Evolutionary conservation across 208 protist genomes (phyloP).

Genomic region (Naegleria gruberi): DNA sequence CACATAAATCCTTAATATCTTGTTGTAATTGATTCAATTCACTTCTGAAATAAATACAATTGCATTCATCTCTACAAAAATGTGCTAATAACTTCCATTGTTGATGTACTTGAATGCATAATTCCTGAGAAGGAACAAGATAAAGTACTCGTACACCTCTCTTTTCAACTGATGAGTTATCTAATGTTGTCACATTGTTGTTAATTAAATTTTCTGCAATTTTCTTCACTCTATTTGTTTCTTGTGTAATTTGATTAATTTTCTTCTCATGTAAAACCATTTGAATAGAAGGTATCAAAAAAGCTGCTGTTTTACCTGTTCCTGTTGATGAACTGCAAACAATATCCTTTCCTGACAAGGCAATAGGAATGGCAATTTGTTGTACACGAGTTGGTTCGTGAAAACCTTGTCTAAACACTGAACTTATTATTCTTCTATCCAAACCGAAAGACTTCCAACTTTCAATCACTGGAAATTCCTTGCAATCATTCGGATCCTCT

Average conservation of each 20-base stretch:
- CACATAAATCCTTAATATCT: background rate
- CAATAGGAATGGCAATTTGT: constrained; percentile 77
- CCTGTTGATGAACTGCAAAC: constrained; percentile 25
- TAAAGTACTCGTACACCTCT: background rate
- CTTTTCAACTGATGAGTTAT: background rate
- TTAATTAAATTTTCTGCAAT: background rate
- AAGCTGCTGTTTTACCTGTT: constrained; percentile 19
- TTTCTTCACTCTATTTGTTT: background rate
- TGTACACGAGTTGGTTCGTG: constrained; percentile 92
- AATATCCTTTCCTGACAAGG: constrained; percentile 64
- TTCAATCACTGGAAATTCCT: background rate
- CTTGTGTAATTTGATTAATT: background rate
- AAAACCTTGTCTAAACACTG: constrained; percentile 50
- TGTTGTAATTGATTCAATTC: background rate
- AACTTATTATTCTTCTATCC: background rate
- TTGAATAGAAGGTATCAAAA: constrained; percentile 38
- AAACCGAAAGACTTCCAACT: constrained; percentile 3
- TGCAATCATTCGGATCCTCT: background rate
- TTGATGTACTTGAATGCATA: constrained; percentile 9
- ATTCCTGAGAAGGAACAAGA: background rate
- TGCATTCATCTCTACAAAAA: background rate
- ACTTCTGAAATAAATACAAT: background rate
- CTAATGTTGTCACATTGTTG: background rate
- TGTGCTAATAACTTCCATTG: background rate
- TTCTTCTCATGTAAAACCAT: constrained; percentile 56